Conservation (phyloP, 352 stramenopile genomes). For the Pythium aquatile region DNA sequence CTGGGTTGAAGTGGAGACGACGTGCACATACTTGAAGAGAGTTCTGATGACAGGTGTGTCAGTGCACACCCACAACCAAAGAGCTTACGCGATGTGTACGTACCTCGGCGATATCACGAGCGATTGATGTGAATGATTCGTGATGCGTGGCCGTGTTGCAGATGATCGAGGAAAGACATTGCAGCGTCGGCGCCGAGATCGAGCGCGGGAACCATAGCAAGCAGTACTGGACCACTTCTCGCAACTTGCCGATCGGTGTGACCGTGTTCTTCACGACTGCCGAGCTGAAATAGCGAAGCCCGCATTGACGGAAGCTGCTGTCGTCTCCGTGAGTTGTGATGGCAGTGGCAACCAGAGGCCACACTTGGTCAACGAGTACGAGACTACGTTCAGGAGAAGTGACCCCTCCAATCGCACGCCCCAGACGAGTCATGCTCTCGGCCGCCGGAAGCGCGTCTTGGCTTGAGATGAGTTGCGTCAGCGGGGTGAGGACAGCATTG, state of each 20-base stretch:
- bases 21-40: conserved; percentile 33
- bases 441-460: conserved; percentile 16
- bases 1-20: conserved; percentile 44
- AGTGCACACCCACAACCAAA: background rate
- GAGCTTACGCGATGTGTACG: background rate
- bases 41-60: background rate
- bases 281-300: conserved; percentile 50
- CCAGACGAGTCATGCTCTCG: conserved; percentile 42
- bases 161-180: conserved; percentile 19
- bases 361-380: conserved; percentile 46
- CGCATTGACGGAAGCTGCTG: conserved; percentile 31
- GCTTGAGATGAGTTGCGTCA: conserved; percentile 11
- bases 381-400: conserved; percentile 31
- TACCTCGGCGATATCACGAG: conserved; percentile 20
- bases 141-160: conserved; percentile 11
- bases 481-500: conserved; percentile 37
- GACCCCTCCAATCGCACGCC: conserved; percentile 53
- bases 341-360: conserved; percentile 39
- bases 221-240: conserved; percentile 16
- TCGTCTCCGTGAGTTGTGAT: conserved; percentile 33
- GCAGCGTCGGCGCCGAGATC: conserved; percentile 11
- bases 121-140: conserved; percentile 5
- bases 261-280: conserved; percentile 15
- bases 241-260: background rate
- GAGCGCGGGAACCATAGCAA: conserved; percentile 20